A percentile compares a stretch with the other conserved stretches of the same genome.
Evolutionary conservation across 352 stramenopile species (phyloP).

Genomic region (Phytophthora europaea): DNA sequence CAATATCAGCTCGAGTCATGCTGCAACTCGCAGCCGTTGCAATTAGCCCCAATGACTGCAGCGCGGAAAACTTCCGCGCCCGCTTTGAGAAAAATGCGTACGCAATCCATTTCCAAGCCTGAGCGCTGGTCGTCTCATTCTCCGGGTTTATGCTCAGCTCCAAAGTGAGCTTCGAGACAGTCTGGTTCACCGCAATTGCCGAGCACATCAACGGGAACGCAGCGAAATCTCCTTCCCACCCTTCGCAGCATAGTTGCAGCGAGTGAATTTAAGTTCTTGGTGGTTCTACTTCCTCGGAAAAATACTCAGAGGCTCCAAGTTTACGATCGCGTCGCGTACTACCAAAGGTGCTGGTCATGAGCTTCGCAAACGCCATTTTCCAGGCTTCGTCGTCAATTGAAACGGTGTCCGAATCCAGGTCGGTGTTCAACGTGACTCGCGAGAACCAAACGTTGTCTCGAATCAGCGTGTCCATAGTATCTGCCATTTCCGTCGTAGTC

Average conservation of each 20-base stretch:
- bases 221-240: not conserved
- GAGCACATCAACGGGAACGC: not conserved
- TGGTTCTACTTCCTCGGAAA: not conserved
- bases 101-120: not conserved
- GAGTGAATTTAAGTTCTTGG: not conserved
- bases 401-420: not conserved
- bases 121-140: not conserved
- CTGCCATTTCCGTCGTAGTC: not conserved
- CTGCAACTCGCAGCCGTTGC: not conserved
- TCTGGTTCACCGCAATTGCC: not conserved
- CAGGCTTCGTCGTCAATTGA: not conserved
- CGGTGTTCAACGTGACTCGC: not conserved
- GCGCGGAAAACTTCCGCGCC: not conserved
- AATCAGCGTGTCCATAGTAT: not conserved
- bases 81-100: not conserved
- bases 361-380: not conserved
- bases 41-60: not conserved
- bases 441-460: not conserved
- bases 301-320: not conserved
- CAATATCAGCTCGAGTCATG: not conserved
- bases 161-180: not conserved
- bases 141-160: not conserved
- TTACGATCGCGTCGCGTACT: not conserved
- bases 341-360: not conserved
- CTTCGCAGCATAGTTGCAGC: not conserved